A percentile compares a stretch with the other conserved stretches of the same genome.
These are phyloP conservation scores for Xylariaceae sp. DNA, from an alignment of 2,329 filamentous ascomycete species.

Conservation along the genomic window DNA sequence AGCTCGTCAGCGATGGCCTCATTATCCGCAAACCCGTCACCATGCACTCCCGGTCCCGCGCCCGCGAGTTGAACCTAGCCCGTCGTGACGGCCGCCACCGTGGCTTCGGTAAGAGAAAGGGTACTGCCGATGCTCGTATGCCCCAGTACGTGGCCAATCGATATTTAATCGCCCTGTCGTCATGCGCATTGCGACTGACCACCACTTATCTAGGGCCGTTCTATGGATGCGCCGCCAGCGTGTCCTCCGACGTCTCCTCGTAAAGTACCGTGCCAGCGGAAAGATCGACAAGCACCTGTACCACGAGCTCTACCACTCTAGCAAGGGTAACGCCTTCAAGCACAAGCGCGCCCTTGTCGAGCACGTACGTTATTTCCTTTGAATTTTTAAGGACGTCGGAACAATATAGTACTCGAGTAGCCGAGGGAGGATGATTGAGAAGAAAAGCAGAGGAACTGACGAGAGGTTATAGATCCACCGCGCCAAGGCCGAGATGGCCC, in stretches of 20 bases:
- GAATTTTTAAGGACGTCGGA: neutral
- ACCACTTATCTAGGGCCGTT: conserved; percentile 64
- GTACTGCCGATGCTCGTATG: conserved; percentile 99
- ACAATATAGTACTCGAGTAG: neutral
- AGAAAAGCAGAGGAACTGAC: conserved; percentile 11
- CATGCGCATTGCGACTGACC: conserved; percentile 1
- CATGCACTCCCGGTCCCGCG: conserved; percentile 97
- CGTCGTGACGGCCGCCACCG: conserved; percentile 95
- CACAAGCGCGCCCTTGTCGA: conserved; percentile 99
- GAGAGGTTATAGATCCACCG: conserved; percentile 86
- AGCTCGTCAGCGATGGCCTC: conserved; percentile 98
- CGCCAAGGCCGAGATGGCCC: conserved; percentile 98
- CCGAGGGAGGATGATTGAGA: neutral
- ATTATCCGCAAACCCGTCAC: conserved; percentile 99
- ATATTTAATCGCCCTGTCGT: neutral
- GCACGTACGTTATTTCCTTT: conserved; percentile 73
- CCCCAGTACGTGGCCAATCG: conserved; percentile 67
- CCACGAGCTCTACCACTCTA: conserved; percentile 99
- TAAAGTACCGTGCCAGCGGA: conserved; percentile 99
- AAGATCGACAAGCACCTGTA: conserved; percentile 99
- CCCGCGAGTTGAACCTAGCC: conserved; percentile 90
- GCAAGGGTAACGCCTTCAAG: conserved; percentile 99
- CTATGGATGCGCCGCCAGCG: conserved; percentile 99
- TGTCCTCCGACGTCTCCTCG: conserved; percentile 96
- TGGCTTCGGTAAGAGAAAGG: conserved; percentile 99